A percentile compares a stretch with the other conserved stretches of the same genome.
These are phyloP conservation scores for Vicia villosa DNA, from an alignment of 306 rosid genomes.

Conservation along the genomic window DNA sequence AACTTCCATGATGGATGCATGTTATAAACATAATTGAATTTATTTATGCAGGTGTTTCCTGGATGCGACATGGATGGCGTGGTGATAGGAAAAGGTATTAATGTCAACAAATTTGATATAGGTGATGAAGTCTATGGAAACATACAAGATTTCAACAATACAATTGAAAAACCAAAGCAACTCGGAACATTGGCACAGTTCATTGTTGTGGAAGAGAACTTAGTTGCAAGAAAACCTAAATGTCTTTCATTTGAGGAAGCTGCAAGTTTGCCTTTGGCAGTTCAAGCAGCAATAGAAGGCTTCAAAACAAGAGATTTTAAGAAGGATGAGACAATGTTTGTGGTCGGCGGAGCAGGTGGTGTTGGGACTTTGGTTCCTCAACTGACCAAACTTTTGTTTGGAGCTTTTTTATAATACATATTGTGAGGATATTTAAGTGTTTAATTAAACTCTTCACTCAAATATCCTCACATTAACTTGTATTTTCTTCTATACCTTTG, in stretches of 20 bases:
- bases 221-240: conserved; percentile 43
- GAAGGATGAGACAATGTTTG: no score
- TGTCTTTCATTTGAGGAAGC: no score
- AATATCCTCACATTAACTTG: no score
- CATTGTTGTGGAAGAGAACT: conserved; percentile 45
- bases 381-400: no score
- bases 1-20: neutral
- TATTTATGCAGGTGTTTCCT: conserved; percentile 44
- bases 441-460: no score
- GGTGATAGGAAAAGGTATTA: conserved; percentile 37
- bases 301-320: no score
- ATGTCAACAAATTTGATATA: conserved; percentile 36
- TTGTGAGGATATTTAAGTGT: no score
- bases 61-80: conserved; percentile 58
- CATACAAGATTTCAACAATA: conserved; percentile 48
- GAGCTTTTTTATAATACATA: no score
- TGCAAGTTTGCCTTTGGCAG: conserved; percentile 53
- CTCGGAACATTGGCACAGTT: conserved; percentile 51
- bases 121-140: conserved; percentile 54
- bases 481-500: no score
- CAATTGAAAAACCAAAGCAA: conserved; percentile 36
- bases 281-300: no score
- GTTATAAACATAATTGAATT: neutral
- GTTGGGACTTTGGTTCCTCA: no score
- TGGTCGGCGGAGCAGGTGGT: no score